Evolutionary conservation across 2,329 filamentous ascomycete genomes (phyloP).

Genomic region (Cladophialophora exuberans): DNA sequence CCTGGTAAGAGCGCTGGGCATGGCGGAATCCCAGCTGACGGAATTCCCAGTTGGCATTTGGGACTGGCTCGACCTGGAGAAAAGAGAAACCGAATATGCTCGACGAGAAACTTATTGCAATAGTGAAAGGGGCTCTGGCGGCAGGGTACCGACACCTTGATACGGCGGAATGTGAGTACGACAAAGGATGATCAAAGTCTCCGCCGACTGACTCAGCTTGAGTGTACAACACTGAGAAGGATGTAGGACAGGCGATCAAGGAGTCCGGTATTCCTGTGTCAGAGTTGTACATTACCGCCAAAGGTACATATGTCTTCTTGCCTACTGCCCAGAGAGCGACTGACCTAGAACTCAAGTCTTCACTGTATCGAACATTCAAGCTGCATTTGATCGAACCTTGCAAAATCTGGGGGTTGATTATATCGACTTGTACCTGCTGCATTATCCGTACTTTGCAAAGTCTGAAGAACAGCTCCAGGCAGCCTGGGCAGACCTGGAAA

Average conservation of each 20-base stretch:
- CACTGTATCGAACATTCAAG: conserved; percentile 54
- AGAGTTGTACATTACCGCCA: conserved; percentile 68
- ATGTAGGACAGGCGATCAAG: conserved; percentile 64
- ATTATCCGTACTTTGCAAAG: conserved; percentile 61
- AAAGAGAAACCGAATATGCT: conserved; percentile 1
- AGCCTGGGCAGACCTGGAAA: conserved; percentile 55
- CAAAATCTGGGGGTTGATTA: conserved; percentile 67
- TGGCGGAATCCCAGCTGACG: neutral
- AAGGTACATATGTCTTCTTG: conserved; percentile 54
- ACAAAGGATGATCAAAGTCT: neutral
- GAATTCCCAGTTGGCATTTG: conserved; percentile 4
- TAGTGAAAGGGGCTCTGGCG: conserved; percentile 8
- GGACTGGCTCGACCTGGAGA: conserved; percentile 12
- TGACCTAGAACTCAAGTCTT: conserved; percentile 48
- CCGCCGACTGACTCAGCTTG: neutral
- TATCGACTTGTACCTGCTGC: conserved; percentile 71
- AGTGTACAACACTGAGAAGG: conserved; percentile 62
- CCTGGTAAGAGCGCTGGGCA: neutral
- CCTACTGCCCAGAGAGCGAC: neutral
- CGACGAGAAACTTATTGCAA: conserved; percentile 3
- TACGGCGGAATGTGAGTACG: conserved; percentile 5
- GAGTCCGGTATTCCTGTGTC: conserved; percentile 63
- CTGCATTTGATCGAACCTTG: conserved; percentile 63
- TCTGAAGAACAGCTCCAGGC: conserved; percentile 48
- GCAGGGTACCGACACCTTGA: conserved; percentile 11